Evolutionary conservation across 1,284 basidiomycete species (phyloP).

Genomic region (Megacollybia platyphylla): DNA sequence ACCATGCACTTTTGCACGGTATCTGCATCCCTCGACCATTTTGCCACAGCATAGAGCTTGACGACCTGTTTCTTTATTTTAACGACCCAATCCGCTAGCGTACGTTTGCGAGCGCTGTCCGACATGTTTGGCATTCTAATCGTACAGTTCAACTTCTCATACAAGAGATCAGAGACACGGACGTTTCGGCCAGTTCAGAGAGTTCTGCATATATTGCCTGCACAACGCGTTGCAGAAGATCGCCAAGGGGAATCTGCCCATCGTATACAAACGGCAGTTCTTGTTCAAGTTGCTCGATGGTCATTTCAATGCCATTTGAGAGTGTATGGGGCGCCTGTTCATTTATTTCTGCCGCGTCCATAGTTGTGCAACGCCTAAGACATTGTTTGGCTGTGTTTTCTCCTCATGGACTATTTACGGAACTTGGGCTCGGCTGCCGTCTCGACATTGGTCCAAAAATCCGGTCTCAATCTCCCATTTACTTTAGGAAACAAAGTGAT

Average conservation of each 20-base stretch:
- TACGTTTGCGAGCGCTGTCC: slow-evolving; percentile 70
- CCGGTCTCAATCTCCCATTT: slow-evolving; percentile 84
- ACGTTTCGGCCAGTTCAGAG: slow-evolving; percentile 80
- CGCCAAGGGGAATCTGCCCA: slow-evolving; percentile 64
- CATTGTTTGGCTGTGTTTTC: not conserved
- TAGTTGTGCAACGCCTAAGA: no score
- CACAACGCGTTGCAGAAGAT: slow-evolving; percentile 63
- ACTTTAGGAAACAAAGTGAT: slow-evolving; percentile 68
- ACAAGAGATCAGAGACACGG: slow-evolving; percentile 15
- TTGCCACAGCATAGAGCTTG: slow-evolving; percentile 75
- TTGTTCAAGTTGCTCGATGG: slow-evolving; percentile 49
- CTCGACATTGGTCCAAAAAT: slow-evolving; percentile 79
- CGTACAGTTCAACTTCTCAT: slow-evolving; percentile 1
- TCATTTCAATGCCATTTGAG: slow-evolving; percentile 21
- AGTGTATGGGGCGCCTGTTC: slow-evolving; percentile 1
- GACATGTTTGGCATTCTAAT: slow-evolving; percentile 73
- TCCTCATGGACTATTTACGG: slow-evolving; percentile 71
- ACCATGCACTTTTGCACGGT: slow-evolving; percentile 81
- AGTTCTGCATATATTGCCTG: slow-evolving; percentile 78
- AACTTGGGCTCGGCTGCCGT: slow-evolving; percentile 80
- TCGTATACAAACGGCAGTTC: slow-evolving; percentile 70
- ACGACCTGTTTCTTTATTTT: slow-evolving; percentile 82
- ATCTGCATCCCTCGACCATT: slow-evolving; percentile 74
- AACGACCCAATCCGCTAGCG: slow-evolving; percentile 78
- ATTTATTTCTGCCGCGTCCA: no score